Conservation (phyloP, 2,329 filamentous ascomycete genomes). For the Fusarium palustre region DNA sequence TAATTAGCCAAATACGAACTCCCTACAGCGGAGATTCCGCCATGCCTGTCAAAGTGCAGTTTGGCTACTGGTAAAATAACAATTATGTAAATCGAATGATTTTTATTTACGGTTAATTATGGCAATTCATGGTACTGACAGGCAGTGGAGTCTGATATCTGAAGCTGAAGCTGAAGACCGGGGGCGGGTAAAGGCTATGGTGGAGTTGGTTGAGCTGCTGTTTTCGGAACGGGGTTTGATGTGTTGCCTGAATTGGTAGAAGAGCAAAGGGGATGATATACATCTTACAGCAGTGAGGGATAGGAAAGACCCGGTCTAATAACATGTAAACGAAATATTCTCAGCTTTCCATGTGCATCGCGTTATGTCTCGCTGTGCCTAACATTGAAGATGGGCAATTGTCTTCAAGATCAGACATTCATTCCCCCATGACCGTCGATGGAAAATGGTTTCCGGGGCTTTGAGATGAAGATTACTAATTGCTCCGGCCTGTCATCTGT, state of each 20-base stretch:
- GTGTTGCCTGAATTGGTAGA: background rate
- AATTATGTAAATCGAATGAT: background rate
- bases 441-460: background rate
- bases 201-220: conserved; percentile 1
- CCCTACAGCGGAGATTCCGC: conserved; percentile 20
- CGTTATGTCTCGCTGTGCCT: fast-evolving
- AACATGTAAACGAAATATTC: background rate
- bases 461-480: background rate
- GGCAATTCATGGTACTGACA: background rate
- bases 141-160: background rate
- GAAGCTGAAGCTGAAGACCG: background rate
- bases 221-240: background rate
- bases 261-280: background rate
- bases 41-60: background rate
- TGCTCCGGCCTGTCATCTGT: background rate
- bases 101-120: conserved; percentile 13
- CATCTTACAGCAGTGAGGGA: background rate
- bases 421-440: fast-evolving
- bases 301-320: too few relatives aligned
- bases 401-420: background rate
- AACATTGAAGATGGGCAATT: background rate
- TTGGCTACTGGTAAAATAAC: background rate
- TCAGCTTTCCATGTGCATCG: too few relatives aligned
- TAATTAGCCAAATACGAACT: conserved; percentile 19
- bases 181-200: background rate